These are phyloP conservation scores for Posidonia australis DNA, from an alignment of 106 monocot species.

Conservation along the genomic window DNA sequence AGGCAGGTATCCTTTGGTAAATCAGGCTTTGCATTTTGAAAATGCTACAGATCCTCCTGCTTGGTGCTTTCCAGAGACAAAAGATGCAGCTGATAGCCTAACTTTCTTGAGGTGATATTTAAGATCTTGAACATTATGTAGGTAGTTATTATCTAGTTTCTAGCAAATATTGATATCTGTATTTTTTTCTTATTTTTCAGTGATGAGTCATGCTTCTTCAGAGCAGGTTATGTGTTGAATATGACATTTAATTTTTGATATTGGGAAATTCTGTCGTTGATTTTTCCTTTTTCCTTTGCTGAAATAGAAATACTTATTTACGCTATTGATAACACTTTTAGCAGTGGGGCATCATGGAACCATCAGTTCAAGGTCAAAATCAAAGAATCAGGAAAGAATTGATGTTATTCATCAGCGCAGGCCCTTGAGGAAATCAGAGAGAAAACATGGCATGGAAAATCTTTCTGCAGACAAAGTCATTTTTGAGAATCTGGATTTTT, in stretches of 20 bases:
- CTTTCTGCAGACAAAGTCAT: slow-evolving; percentile 9
- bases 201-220: slow-evolving; percentile 44
- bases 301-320: not conserved
- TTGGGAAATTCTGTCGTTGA: not conserved
- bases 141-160: not conserved
- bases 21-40: slow-evolving; percentile 12
- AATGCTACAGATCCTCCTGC: slow-evolving; percentile 16
- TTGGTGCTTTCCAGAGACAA: slow-evolving; percentile 24
- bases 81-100: slow-evolving; percentile 24
- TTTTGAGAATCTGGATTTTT: slow-evolving; percentile 3
- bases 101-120: slow-evolving; percentile 38
- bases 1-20: slow-evolving; percentile 11
- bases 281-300: not conserved
- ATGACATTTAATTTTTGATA: not conserved
- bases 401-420: slow-evolving; percentile 7
- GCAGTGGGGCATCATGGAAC: slow-evolving; percentile 20
- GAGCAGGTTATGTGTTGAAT: slow-evolving; percentile 30
- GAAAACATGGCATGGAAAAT: slow-evolving; percentile 7
- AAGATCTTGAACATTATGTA: not conserved
- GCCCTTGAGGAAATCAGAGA: slow-evolving; percentile 7
- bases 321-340: not conserved
- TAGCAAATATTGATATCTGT: not conserved
- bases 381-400: slow-evolving; percentile 5
- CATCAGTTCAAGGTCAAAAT: slow-evolving; percentile 2
- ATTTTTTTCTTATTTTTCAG: slow-evolving; percentile 18